These are phyloP conservation scores for Prunella vulgaris DNA, from an alignment of 257 asterid genomes.

Conservation along the genomic window DNA sequence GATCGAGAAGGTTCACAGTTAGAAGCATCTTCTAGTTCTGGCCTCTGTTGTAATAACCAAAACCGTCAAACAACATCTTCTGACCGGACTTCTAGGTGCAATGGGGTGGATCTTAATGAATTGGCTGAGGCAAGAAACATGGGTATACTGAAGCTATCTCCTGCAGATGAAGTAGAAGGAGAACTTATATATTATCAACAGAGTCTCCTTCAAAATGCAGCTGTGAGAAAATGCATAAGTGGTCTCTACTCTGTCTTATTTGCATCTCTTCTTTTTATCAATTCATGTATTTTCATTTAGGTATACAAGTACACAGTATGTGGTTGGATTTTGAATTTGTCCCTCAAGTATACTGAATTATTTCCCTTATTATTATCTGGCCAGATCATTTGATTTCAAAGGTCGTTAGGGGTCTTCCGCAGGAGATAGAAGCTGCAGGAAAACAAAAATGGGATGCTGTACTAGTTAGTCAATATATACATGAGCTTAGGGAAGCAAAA, in stretches of 20 bases:
- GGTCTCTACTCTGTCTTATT: conserved; percentile 47
- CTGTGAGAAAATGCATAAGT: conserved; percentile 43
- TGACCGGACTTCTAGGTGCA: conserved; percentile 28
- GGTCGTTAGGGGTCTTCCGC: conserved; percentile 64
- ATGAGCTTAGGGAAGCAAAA: conserved; percentile 79
- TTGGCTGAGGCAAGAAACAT: conserved; percentile 43
- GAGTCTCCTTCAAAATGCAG: conserved; percentile 51
- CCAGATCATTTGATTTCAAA: conserved; percentile 74
- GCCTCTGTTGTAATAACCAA: conserved; percentile 60
- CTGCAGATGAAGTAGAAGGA: conserved; percentile 94
- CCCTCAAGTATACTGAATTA: background rate
- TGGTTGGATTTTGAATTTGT: conserved; percentile 12
- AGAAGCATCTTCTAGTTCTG: conserved; percentile 81
- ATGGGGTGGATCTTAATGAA: conserved; percentile 49
- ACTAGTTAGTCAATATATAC: conserved; percentile 67
- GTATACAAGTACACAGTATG: background rate
- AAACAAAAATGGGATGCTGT: conserved; percentile 81
- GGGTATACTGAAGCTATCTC: conserved; percentile 60
- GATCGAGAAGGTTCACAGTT: conserved; percentile 57
- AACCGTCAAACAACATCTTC: conserved; percentile 33
- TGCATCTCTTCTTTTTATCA: background rate
- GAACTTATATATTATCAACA: conserved; percentile 80
- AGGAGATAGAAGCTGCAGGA: conserved; percentile 60
- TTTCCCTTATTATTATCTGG: conserved; percentile 18
- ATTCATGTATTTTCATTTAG: conserved; percentile 4